Evolutionary conservation across 2,329 filamentous ascomycete species (phyloP).

Genomic region (Diaporthe citrichinensis): DNA sequence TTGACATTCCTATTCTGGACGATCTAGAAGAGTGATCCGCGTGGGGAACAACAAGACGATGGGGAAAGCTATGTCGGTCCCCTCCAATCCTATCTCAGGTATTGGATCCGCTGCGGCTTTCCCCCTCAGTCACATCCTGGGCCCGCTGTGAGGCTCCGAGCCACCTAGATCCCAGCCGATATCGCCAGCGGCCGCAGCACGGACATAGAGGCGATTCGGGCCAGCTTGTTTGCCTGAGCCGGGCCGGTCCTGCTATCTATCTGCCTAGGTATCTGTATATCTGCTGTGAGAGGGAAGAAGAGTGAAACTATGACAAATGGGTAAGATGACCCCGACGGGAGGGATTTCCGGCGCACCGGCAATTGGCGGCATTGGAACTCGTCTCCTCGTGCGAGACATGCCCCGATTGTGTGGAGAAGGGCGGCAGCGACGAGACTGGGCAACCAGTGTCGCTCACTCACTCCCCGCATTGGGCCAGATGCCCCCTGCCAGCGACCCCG

Average conservation of each 20-base stretch:
- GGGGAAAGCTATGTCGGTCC: background rate
- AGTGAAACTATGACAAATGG: slow-evolving; percentile 31
- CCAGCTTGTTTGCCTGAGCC: slow-evolving; percentile 2
- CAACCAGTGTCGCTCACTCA: background rate
- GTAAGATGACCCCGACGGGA: background rate
- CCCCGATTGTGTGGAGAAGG: slow-evolving; percentile 4
- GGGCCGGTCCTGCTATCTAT: slow-evolving; percentile 35
- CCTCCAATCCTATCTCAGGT: slow-evolving; percentile 7
- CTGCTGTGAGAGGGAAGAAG: background rate
- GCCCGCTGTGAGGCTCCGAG: background rate
- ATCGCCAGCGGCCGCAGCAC: slow-evolving; percentile 10
- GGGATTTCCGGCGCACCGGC: slow-evolving; percentile 13
- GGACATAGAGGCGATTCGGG: background rate
- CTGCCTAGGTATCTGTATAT: background rate
- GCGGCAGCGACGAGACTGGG: slow-evolving; percentile 1
- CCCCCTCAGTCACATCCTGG: background rate
- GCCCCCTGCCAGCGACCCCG: slow-evolving; percentile 1
- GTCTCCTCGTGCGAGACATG: background rate
- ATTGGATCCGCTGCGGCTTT: background rate
- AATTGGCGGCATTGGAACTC: slow-evolving; percentile 33
- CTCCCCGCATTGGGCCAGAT: slow-evolving; percentile 17
- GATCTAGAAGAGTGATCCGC: background rate
- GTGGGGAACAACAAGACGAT: slow-evolving; percentile 5
- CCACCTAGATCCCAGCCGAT: background rate
- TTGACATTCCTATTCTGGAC: slow-evolving; percentile 24